These are phyloP conservation scores for Aegilops speltoides DNA, from an alignment of 176 grass and related monocot genomes.

Conservation along the genomic window DNA sequence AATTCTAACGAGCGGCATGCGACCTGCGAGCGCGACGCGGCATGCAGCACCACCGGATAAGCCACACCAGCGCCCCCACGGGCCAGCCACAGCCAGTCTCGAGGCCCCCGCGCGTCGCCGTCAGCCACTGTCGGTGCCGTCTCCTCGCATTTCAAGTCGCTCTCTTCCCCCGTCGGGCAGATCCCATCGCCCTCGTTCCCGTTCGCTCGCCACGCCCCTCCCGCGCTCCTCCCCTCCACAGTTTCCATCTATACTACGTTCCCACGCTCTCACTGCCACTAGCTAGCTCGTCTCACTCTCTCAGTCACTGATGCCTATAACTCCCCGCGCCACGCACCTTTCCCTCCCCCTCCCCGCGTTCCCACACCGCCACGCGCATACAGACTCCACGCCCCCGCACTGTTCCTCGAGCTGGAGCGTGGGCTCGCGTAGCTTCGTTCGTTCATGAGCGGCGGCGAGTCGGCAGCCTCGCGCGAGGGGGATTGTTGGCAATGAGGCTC, in stretches of 20 bases:
- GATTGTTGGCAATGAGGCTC: conserved; percentile 37
- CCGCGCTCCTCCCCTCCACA: background rate
- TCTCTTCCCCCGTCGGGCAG: conserved; percentile 12
- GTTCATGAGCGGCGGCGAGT: conserved; percentile 13
- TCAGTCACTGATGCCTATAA: conserved; percentile 4
- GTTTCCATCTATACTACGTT: background rate
- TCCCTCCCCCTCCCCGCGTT: background rate
- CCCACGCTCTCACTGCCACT: background rate
- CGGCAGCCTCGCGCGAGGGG: background rate
- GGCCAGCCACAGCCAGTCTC: background rate
- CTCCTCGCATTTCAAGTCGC: conserved; percentile 7
- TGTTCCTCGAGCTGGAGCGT: background rate
- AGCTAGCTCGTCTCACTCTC: background rate
- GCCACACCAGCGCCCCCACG: background rate
- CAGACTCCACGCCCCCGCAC: no score
- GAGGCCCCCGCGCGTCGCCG: background rate
- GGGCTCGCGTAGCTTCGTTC: background rate
- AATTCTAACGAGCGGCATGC: background rate
- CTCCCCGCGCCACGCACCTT: background rate
- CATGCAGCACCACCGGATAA: conserved; percentile 29
- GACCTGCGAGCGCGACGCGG: conserved; percentile 4
- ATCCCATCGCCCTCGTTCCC: background rate
- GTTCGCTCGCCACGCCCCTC: background rate
- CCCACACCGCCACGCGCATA: background rate
- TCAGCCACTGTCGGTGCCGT: conserved; percentile 38